Evolutionary conservation across 2,329 filamentous ascomycete species (phyloP).

Genomic region (Curvularia hawaiiensis): DNA sequence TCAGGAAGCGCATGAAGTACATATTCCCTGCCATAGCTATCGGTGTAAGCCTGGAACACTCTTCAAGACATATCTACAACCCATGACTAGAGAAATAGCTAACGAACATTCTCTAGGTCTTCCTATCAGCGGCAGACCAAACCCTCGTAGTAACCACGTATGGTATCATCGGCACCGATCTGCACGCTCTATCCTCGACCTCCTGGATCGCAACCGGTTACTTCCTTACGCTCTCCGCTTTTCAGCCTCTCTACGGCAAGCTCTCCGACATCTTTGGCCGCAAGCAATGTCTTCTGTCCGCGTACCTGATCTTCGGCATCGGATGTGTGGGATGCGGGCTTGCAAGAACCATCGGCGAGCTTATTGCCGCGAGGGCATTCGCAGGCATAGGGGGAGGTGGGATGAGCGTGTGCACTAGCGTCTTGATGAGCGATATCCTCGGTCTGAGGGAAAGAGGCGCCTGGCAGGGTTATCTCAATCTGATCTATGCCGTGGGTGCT

Average conservation of each 20-base stretch:
- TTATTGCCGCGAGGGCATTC: conserved; percentile 68
- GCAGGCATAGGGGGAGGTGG: conserved; percentile 72
- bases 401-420: conserved; percentile 71
- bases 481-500: conserved; percentile 72
- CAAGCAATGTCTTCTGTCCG: conserved; percentile 67
- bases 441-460: conserved; percentile 71
- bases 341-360: conserved; percentile 65
- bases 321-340: conserved; percentile 69
- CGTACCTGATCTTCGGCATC: conserved; percentile 67
- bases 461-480: conserved; percentile 77
- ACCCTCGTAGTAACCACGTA: conserved; percentile 81
- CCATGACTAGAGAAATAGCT: not conserved
- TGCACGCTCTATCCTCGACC: conserved; percentile 74
- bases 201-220: conserved; percentile 75
- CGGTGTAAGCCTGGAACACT: conserved; percentile 55
- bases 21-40: conserved; percentile 67
- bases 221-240: conserved; percentile 75
- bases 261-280: conserved; percentile 73
- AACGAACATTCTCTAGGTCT: conserved; percentile 59
- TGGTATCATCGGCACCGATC: conserved; percentile 75
- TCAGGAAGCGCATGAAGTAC: conserved; percentile 58
- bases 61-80: not conserved
- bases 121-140: conserved; percentile 74
- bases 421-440: conserved; percentile 74
- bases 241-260: conserved; percentile 76